A percentile compares a stretch with the other conserved stretches of the same genome.
Conservation (phyloP, 208 protist genomes). For the Leishmania mexicana region DNA sequence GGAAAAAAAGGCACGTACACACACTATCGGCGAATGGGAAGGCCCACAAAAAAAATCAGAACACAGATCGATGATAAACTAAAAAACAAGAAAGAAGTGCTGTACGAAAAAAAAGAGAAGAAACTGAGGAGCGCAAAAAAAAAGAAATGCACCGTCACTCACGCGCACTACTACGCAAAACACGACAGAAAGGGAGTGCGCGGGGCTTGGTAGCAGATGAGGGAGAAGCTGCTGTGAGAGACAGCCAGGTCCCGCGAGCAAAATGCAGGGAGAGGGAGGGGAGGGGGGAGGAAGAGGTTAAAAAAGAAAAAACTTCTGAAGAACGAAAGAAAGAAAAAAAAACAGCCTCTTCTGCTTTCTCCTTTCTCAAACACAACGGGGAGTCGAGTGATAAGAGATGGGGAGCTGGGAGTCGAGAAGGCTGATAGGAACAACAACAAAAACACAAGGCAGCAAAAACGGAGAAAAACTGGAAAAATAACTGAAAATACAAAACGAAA, state of each 20-base stretch:
- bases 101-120: not conserved
- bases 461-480: not conserved
- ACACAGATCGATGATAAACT: not conserved
- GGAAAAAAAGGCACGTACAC: not conserved
- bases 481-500: not conserved
- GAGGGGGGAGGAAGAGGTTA: not conserved
- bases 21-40: not conserved
- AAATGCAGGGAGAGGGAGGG: not conserved
- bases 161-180: not conserved
- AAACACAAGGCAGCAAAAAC: not conserved
- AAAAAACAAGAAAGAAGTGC: too few species aligned
- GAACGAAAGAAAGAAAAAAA: not conserved
- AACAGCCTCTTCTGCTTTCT: not conserved
- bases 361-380: not conserved
- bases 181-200: not conserved
- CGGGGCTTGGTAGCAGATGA: too few species aligned
- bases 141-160: not conserved
- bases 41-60: not conserved
- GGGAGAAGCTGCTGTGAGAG: not conserved
- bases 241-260: not conserved
- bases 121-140: not conserved
- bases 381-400: not conserved
- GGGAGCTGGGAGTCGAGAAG: not conserved
- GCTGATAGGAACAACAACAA: not conserved
- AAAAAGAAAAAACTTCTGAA: not conserved